Evolutionary conservation across 2,329 filamentous ascomycete genomes (phyloP).

Genomic region (Claviceps pazoutovae): DNA sequence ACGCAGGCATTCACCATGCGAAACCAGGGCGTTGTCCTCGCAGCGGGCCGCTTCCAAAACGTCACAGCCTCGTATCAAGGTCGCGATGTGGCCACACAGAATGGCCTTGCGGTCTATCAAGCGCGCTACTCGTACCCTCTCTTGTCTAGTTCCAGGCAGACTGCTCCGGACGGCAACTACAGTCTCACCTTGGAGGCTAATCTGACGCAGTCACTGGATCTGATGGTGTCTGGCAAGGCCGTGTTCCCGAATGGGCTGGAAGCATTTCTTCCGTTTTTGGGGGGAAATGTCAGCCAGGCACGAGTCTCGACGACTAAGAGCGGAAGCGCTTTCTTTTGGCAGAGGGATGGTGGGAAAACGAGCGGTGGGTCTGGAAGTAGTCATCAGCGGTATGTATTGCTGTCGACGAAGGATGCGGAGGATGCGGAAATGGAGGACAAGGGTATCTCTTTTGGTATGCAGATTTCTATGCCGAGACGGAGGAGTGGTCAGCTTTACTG

Average conservation of each 20-base stretch:
- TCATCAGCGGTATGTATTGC: slow-evolving; percentile 42
- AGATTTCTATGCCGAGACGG: not conserved
- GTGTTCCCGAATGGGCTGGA: slow-evolving; percentile 47
- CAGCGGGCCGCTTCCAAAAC: slow-evolving; percentile 26
- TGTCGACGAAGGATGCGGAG: slow-evolving; percentile 4
- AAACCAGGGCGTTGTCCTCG: slow-evolving; percentile 33
- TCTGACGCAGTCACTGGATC: slow-evolving; percentile 25
- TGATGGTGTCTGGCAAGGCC: slow-evolving; percentile 23
- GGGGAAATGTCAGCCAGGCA: slow-evolving; percentile 11
- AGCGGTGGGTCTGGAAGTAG: slow-evolving; percentile 41
- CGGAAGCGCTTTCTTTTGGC: slow-evolving; percentile 42
- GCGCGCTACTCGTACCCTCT: slow-evolving; percentile 9
- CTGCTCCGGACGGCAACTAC: slow-evolving; percentile 1
- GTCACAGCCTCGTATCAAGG: slow-evolving; percentile 9
- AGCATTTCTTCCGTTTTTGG: slow-evolving; percentile 28
- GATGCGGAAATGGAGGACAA: not conserved
- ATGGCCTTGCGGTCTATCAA: not conserved
- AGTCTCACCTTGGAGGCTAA: slow-evolving; percentile 17
- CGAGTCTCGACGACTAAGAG: slow-evolving; percentile 37
- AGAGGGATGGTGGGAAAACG: slow-evolving; percentile 27
- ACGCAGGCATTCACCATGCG: slow-evolving; percentile 41
- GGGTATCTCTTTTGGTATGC: not conserved
- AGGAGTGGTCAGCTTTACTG: slow-evolving; percentile 34
- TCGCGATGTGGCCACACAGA: slow-evolving; percentile 5
- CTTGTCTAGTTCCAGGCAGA: not conserved